phyloP scores from a whole-genome alignment of 169 alveolate species.

The Plasmodium inui region DNA sequence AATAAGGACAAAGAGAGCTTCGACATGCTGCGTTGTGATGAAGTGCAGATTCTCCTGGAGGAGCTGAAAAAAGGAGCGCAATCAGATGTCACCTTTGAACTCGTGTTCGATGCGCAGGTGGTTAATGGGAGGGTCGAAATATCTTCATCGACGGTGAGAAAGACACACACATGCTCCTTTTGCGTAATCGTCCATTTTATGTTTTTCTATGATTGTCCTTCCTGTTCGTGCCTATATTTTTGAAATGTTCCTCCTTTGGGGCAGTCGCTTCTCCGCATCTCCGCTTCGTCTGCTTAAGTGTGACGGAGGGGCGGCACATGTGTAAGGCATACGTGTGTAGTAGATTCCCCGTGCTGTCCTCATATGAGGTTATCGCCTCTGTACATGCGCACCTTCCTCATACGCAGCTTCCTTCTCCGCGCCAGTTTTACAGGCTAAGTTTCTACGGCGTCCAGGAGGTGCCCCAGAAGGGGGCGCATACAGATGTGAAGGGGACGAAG shows the following conservation, averaged over 20 bases:
- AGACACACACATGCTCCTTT: neutral
- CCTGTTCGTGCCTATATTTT: neutral
- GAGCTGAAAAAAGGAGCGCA: slow-evolving; percentile 14
- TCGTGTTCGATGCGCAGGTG: slow-evolving; percentile 7
- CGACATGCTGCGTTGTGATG: neutral
- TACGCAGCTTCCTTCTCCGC: neutral
- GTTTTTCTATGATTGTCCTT: neutral
- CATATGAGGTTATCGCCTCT: neutral
- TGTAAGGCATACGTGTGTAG: neutral
- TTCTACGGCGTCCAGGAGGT: slow-evolving; percentile 51
- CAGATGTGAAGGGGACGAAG: neutral
- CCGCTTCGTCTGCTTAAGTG: neutral
- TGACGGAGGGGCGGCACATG: neutral
- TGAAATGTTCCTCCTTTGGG: neutral
- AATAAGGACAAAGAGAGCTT: slow-evolving; percentile 21
- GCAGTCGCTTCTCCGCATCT: neutral
- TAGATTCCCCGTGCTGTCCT: neutral
- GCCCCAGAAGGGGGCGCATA: neutral
- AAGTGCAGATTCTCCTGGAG: slow-evolving; percentile 8
- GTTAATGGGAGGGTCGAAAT: slow-evolving; percentile 14
- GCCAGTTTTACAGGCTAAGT: slow-evolving; percentile 61
- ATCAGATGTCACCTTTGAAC: slow-evolving; percentile 25
- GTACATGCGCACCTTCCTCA: neutral
- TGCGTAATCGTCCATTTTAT: neutral
- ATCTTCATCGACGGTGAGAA: slow-evolving; percentile 20